phyloP scores from a whole-genome alignment of 306 rosid genomes.

The Pyrus pyrifolia region DNA sequence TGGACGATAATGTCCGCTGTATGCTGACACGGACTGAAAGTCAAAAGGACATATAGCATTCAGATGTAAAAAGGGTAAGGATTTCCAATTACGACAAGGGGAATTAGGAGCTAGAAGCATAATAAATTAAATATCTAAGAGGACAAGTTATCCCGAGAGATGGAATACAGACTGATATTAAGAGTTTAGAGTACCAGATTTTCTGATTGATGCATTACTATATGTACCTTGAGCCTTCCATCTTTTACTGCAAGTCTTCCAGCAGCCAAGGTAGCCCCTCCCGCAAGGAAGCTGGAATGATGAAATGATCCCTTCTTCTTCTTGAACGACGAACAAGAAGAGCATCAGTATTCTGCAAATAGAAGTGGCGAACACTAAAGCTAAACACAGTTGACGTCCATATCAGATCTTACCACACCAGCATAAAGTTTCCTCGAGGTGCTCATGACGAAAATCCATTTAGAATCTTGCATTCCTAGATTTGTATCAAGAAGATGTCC shows the following conservation, averaged over 20 bases:
- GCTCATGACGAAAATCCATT: constrained; percentile 42
- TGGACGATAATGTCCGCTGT: constrained; percentile 39
- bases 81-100: not conserved
- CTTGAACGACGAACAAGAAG: not conserved
- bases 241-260: constrained; percentile 31
- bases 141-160: no score
- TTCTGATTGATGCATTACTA: no score
- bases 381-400: not conserved
- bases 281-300: constrained; percentile 50
- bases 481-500: constrained; percentile 29
- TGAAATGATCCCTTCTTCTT: constrained; percentile 40
- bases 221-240: constrained; percentile 27
- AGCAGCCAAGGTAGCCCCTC: constrained; percentile 39
- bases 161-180: no score
- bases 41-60: not conserved
- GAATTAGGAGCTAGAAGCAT: no score
- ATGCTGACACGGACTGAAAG: constrained; percentile 31
- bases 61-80: not conserved
- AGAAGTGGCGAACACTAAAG: not conserved
- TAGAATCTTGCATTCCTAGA: constrained; percentile 13
- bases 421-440: constrained; percentile 25
- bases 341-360: not conserved
- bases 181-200: no score
- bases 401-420: constrained; percentile 19
- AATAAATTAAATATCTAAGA: no score